Evolutionary conservation across 2,329 filamentous ascomycete genomes (phyloP).

Genomic region (Aspergillus oerlinghausenensis): DNA sequence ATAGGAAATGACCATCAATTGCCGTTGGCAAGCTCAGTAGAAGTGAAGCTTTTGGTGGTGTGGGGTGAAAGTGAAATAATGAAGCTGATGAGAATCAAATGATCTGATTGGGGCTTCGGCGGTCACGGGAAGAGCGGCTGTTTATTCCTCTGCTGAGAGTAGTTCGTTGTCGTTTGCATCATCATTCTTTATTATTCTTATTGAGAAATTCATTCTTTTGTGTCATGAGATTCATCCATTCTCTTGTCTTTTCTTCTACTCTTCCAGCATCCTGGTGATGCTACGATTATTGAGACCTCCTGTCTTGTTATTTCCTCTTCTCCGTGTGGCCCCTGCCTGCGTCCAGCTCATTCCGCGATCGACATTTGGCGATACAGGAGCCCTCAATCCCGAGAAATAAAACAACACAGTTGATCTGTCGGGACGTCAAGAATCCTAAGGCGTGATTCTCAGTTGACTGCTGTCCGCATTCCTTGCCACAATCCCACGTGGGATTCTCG

Average conservation of each 20-base stretch:
- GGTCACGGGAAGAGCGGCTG: constrained; percentile 19
- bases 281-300: background rate
- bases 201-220: background rate
- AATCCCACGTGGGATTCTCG: background rate
- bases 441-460: background rate
- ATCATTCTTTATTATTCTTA: background rate
- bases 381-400: background rate
- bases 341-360: background rate
- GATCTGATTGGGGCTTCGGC: constrained; percentile 19
- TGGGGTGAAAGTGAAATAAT: constrained; percentile 2
- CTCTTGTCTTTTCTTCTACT: background rate
- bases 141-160: background rate
- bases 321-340: background rate
- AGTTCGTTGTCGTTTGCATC: background rate
- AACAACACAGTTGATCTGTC: background rate
- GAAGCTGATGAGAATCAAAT: constrained; percentile 3
- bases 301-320: background rate
- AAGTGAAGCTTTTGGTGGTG: background rate
- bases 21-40: background rate
- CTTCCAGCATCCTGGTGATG: background rate
- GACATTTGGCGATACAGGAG: background rate
- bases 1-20: background rate
- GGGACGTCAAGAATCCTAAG: background rate
- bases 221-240: background rate
- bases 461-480: background rate